Base-by-base conservation (phyloP, 2,329 filamentous ascomycete genomes). In the Grosmannia serpens region DNA sequence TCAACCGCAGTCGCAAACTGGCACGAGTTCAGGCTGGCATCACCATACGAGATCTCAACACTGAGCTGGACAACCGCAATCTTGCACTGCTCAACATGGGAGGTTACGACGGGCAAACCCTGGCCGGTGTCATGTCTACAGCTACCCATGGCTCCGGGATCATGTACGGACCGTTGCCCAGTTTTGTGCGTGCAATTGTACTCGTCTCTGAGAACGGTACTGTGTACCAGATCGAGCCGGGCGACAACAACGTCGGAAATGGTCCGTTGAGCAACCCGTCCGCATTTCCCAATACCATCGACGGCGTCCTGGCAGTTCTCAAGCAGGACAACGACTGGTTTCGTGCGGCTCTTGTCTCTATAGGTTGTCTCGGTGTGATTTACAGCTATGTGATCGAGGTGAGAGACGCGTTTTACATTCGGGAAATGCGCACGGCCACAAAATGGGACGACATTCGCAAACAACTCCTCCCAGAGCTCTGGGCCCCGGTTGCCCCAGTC, bases 151-250 rank as follows among this genome's bases (percentile, higher is more conserved):
- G 66, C 0, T 67, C 66, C 0, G 66, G 66, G 0, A 64, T 64
- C 10, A 22, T 22, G 0, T 67, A 58, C 46, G 64, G 64, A 1
- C 66, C 66, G 0, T 49, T 67, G 59, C 58, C 59, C 9, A 61
- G 56, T 44, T 62, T 59, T 46, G 51, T 65, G 22, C 61, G 60
- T 4, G 63, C 66, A 13, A 63, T 67, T 52, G 64, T 67, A 0
- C 62, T 67, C 5, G 66, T 67, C 1, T 59, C 62, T 2, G 62
- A 61, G 8, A 61, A 49, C 1, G 65, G 64, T 0, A 63, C 56
- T 4, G 65, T 67, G 3, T 67, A 64, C 62, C 66, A 67, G 46
- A 64, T 67, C 51, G 66, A 67, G 57, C 64, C 65, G 2, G 38
- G 59, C 31, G 62, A 46, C 17, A 26, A n/a, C 20, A 6, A 6